These are phyloP conservation scores for Blastomyces silverae DNA, from an alignment of 2,329 filamentous ascomycete species.

Conservation along the genomic window DNA sequence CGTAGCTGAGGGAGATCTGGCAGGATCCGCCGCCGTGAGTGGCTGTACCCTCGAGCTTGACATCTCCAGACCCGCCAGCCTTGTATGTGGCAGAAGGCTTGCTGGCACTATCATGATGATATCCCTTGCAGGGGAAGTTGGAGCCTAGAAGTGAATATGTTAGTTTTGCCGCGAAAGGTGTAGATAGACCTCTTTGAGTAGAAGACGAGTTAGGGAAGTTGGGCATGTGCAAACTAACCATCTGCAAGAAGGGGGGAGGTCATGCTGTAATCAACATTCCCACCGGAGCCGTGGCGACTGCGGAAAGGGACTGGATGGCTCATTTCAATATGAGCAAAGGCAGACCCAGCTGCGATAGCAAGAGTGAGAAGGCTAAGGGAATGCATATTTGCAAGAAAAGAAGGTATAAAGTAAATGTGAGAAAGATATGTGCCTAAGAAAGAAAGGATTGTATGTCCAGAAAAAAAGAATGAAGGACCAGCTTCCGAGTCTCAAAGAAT, in stretches of 20 bases:
- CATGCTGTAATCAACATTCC: conserved; percentile 62
- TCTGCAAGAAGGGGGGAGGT: conserved; percentile 56
- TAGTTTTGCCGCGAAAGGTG: not conserved
- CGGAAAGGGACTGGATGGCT: conserved; percentile 49
- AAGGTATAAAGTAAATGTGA: not conserved
- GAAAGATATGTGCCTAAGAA: not conserved
- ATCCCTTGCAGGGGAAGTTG: conserved; percentile 72
- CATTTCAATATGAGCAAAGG: conserved; percentile 50
- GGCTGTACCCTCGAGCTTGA: conserved; percentile 58
- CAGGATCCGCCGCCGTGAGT: conserved; percentile 66
- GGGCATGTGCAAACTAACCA: conserved; percentile 12
- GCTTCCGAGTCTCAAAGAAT: conserved; percentile 3
- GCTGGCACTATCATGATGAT: conserved; percentile 47
- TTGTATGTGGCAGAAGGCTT: conserved; percentile 54
- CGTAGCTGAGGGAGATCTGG: conserved; percentile 67
- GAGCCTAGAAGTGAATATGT: conserved; percentile 38
- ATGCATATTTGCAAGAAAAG: conserved; percentile 14
- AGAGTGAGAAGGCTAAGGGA: conserved; percentile 15
- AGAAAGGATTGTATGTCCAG: not conserved
- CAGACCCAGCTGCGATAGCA: conserved; percentile 18
- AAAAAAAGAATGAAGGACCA: conserved; percentile 8
- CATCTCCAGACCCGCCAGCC: conserved; percentile 56
- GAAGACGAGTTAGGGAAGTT: too few species aligned
- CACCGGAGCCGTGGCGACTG: conserved; percentile 44
- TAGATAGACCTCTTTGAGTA: not conserved